These are phyloP conservation scores for Mrakia hoshinonis DNA, from an alignment of 768 basidiomycete genomes.

Conservation along the genomic window DNA sequence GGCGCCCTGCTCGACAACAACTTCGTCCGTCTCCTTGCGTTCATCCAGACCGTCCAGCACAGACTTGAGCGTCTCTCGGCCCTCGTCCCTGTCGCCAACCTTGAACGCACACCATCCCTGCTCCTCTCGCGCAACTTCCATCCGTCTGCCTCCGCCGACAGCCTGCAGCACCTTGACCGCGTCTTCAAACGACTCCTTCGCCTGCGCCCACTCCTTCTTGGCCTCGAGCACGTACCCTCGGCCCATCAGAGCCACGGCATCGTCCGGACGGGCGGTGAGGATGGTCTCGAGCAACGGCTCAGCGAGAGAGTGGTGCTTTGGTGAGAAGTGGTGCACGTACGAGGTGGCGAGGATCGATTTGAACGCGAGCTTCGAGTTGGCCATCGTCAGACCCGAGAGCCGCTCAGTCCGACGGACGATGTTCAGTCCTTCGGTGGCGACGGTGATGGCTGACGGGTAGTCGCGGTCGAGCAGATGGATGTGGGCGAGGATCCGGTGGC, in stretches of 20 bases:
- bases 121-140: conserved; percentile 58
- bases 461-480: conserved; percentile 24
- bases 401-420: not conserved
- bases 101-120: conserved; percentile 73
- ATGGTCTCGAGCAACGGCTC: conserved; percentile 63
- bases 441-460: conserved; percentile 18
- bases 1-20: conserved; percentile 52
- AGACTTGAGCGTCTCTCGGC: conserved; percentile 35
- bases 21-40: conserved; percentile 43
- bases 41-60: conserved; percentile 35
- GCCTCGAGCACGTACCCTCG: conserved; percentile 64
- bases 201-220: conserved; percentile 59
- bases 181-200: conserved; percentile 53
- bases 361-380: conserved; percentile 41
- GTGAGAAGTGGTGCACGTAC: conserved; percentile 75
- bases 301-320: conserved; percentile 79
- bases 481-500: conserved; percentile 24
- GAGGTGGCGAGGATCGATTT: conserved; percentile 64
- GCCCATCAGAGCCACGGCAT: conserved; percentile 61
- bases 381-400: conserved; percentile 5
- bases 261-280: conserved; percentile 54
- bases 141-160: conserved; percentile 31
- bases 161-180: conserved; percentile 49
- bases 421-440: conserved; percentile 21
- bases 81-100: conserved; percentile 36